Percentiles rank a stretch among this genome's conserved stretches.
These are phyloP conservation scores for Spathaspora gorwiae DNA, from an alignment of 805 yeast species.

Conservation along the genomic window DNA sequence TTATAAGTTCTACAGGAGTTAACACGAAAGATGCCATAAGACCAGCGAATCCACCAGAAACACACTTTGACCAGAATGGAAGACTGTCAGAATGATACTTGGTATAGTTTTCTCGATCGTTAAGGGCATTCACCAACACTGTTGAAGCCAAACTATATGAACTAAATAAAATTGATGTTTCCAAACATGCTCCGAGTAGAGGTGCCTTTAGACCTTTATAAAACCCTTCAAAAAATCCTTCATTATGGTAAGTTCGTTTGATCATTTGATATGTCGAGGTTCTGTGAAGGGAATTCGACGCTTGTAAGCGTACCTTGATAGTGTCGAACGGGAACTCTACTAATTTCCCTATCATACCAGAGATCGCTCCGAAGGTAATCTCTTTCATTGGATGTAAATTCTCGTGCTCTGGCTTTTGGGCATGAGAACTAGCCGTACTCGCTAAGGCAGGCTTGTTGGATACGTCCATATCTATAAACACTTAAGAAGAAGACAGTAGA, in stretches of 20 bases:
- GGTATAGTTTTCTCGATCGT: conserved; percentile 12
- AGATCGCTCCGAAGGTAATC: conserved; percentile 46
- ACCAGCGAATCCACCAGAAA: conserved; percentile 81
- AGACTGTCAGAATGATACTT: conserved; percentile 22
- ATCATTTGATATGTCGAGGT: conserved; percentile 66
- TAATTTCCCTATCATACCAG: conserved; percentile 81
- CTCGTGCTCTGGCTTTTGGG: not conserved
- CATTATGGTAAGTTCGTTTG: conserved; percentile 52
- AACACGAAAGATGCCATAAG: conserved; percentile 74
- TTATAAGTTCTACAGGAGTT: conserved; percentile 89
- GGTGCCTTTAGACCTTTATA: conserved; percentile 81
- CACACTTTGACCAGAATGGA: conserved; percentile 42
- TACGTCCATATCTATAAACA: not conserved
- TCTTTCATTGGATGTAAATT: conserved; percentile 29
- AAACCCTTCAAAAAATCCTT: conserved; percentile 70
- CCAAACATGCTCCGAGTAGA: conserved; percentile 83
- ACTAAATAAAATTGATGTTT: conserved; percentile 75
- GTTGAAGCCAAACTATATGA: conserved; percentile 43
- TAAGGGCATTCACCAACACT: conserved; percentile 29
- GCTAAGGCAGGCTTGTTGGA: not conserved
- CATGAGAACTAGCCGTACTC: not conserved
- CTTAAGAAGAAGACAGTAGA: not conserved
- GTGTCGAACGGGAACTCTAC: conserved; percentile 94
- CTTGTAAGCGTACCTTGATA: conserved; percentile 80
- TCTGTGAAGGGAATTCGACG: conserved; percentile 43